phyloP scores from a whole-genome alignment of 1,139 yeast species.

The Debaryomyces sp. region DNA sequence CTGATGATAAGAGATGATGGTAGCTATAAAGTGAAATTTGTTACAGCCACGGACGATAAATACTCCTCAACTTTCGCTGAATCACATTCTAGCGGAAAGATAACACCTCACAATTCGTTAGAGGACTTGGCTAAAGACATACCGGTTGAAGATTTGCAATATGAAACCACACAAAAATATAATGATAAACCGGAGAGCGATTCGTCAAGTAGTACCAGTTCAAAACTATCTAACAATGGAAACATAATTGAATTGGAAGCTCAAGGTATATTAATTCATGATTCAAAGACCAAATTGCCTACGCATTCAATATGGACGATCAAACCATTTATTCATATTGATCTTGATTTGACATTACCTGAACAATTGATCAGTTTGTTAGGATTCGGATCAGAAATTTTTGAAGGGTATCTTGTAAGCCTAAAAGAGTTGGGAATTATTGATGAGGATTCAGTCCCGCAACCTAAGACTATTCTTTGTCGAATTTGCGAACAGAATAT shows the following conservation, averaged over 20 bases:
- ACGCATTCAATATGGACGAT: conserved; percentile 93
- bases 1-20: conserved; percentile 75
- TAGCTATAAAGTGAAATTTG: conserved; percentile 75
- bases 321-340: conserved; percentile 70
- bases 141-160: neutral
- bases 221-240: conserved; percentile 53
- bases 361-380: conserved; percentile 64
- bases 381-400: conserved; percentile 88
- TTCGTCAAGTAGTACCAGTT: conserved; percentile 2
- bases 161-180: conserved; percentile 1
- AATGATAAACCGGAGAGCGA: conserved; percentile 5
- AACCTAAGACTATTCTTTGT: conserved; percentile 80
- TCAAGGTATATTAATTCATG: conserved; percentile 91
- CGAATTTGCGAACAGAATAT: conserved; percentile 87
- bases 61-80: conserved; percentile 7
- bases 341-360: conserved; percentile 69
- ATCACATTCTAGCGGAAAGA: conserved; percentile 19
- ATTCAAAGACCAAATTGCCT: conserved; percentile 58
- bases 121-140: conserved; percentile 13
- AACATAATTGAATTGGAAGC: conserved; percentile 80
- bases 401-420: conserved; percentile 70
- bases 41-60: conserved; percentile 54
- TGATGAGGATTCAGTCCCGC: conserved; percentile 67
- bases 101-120: conserved; percentile 31
- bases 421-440: conserved; percentile 63